Conservation (phyloP, 768 basidiomycete species). For the Mycena sanguinolenta region DNA sequence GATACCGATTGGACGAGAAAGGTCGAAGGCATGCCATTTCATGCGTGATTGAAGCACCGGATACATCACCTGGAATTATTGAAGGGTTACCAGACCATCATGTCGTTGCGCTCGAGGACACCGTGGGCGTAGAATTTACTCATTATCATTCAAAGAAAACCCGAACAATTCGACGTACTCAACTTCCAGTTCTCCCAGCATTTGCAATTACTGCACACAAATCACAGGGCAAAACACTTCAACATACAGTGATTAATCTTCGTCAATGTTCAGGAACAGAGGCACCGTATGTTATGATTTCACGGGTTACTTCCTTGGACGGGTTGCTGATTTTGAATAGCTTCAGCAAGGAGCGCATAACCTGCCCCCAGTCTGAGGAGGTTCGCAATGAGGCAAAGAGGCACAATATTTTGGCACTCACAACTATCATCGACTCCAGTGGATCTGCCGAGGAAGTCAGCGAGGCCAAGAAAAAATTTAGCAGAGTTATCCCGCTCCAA, state of each 20-base stretch:
- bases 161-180: slow-evolving; percentile 30
- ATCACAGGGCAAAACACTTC: slow-evolving; percentile 44
- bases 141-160: background rate
- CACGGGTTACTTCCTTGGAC: slow-evolving; percentile 23
- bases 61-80: slow-evolving; percentile 22
- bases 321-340: background rate
- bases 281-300: slow-evolving; percentile 48
- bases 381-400: background rate
- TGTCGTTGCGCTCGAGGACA: slow-evolving; percentile 37
- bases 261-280: slow-evolving; percentile 35
- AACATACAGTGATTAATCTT: slow-evolving; percentile 38
- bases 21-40: background rate
- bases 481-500: background rate
- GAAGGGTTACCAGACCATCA: slow-evolving; percentile 28
- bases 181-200: slow-evolving; percentile 44
- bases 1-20: background rate
- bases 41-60: slow-evolving; percentile 36
- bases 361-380: slow-evolving; percentile 1
- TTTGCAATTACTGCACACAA: slow-evolving; percentile 48
- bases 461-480: background rate
- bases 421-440: background rate
- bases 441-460: background rate
- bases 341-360: background rate
- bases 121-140: background rate
- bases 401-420: background rate